A percentile compares a stretch with the other conserved stretches of the same genome.
Evolutionary conservation across 305 asterid genomes (phyloP).

Genomic region (Nicotiana rustica): DNA sequence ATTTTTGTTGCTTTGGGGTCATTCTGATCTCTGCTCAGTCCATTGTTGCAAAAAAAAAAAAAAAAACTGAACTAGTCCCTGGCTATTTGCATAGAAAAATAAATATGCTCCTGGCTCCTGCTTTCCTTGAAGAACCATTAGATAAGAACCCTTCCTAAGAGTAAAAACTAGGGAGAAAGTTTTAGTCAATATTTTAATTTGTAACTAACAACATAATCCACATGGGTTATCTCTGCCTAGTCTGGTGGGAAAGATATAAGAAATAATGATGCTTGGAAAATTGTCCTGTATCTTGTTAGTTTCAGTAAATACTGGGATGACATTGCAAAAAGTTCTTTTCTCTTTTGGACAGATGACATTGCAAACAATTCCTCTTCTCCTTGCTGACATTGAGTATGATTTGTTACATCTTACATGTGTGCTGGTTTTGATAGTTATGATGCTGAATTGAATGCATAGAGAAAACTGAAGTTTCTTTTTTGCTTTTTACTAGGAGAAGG

Average conservation of each 20-base stretch:
- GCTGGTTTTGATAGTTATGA: background rate
- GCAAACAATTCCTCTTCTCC: background rate
- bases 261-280: background rate
- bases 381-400: background rate
- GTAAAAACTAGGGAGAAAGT: constrained; percentile 24
- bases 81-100: constrained; percentile 22
- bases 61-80: background rate
- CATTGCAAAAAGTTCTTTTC: background rate
- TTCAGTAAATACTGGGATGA: constrained; percentile 14
- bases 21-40: background rate
- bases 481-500: no score
- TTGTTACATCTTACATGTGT: background rate
- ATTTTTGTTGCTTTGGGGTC: background rate
- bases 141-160: background rate
- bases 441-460: background rate
- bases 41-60: background rate
- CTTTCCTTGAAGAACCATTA: constrained; percentile 7
- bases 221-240: constrained; percentile 2
- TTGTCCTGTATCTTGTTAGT: background rate
- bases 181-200: constrained; percentile 5
- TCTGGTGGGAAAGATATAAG: background rate
- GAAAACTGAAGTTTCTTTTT: background rate
- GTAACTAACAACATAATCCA: constrained; percentile 6
- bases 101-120: constrained; percentile 27
- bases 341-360: constrained; percentile 3